Base-by-base conservation (phyloP, 768 basidiomycete genomes). In the Glaciozyma martinii region DNA sequence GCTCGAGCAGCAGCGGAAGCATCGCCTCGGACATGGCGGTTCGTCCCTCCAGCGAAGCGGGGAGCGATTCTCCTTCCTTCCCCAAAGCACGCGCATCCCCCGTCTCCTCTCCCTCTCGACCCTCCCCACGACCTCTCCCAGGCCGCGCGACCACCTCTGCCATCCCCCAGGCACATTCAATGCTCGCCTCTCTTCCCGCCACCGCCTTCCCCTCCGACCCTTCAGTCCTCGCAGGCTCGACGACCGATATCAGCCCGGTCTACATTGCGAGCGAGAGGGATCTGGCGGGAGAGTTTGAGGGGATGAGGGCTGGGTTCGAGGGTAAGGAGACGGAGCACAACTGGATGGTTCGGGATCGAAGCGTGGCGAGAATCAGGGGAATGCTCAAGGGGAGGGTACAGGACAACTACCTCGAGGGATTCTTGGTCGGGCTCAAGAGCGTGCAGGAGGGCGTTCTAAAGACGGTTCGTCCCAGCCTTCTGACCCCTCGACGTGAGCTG, bases 281-380 rank as follows among this genome's bases (percentile, higher is more conserved):
- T 74, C 76, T 99, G 57, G 90, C 92, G 75, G 82, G 81, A 61
- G 91, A 97, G 74, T 91, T 97, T 74, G 79, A 82, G 8, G 77
- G 77, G 15, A 92, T 97, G 87, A 75, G 81, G 25, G 86, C 87
- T 60, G 78, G 81, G 40, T 98, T 95, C 4, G 66, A 91, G 87
- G 95, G 94, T n/a, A 94, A 84, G 78, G 94, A 99, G 78, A 88
- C 88, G 1, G 94, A 99, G 75, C 89, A 93, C 68, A 99, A 99
- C 71, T 99, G 94, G 94, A 80, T 83, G 50, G 78, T 80, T 33
- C 82, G 94, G 64, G 94, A 99, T 67, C 82, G 62, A 10, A 59
- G 59, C 40, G 50, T 71, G 21, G 63, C 66, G 21, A 49, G 3
- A 27, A 40, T 71, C 0, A 13, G 70, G 23, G 70, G 66, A 3